phyloP scores from a whole-genome alignment of 148 eudicot species.

The Pharnaceum exiguum region DNA sequence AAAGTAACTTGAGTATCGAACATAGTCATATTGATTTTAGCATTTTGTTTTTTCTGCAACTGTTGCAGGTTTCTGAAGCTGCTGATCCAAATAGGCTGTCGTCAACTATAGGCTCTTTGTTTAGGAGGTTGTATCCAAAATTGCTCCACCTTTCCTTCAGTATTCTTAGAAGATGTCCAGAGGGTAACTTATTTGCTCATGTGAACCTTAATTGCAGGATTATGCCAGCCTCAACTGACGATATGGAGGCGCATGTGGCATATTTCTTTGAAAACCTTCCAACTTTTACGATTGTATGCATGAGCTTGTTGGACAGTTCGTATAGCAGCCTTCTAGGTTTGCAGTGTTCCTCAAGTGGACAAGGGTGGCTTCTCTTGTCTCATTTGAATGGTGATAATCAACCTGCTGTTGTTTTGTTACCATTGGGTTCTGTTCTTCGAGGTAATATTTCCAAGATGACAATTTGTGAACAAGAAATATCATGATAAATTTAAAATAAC shows the following conservation, averaged over 20 bases:
- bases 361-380: slow-evolving; percentile 68
- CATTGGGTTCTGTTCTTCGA: slow-evolving; percentile 43
- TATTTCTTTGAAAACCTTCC: slow-evolving; percentile 68
- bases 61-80: slow-evolving; percentile 41
- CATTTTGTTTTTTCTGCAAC: neutral
- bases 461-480: neutral
- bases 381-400: slow-evolving; percentile 56
- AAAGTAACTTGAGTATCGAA: too few relatives aligned
- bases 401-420: slow-evolving; percentile 62
- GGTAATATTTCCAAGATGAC: slow-evolving; percentile 26
- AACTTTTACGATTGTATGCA: slow-evolving; percentile 49
- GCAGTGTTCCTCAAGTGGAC: slow-evolving; percentile 24
- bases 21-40: neutral
- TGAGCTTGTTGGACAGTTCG: slow-evolving; percentile 66
- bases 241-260: slow-evolving; percentile 36
- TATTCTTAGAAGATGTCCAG: neutral
- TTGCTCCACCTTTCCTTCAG: neutral
- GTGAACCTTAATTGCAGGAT: slow-evolving; percentile 37
- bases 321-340: slow-evolving; percentile 49
- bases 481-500: neutral
- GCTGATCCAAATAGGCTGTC: slow-evolving; percentile 16
- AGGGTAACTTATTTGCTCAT: slow-evolving; percentile 11
- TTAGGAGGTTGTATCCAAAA: slow-evolving; percentile 27
- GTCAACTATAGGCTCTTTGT: slow-evolving; percentile 20
- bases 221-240: slow-evolving; percentile 46